Evolutionary conservation across 148 eudicot species (phyloP), one percentile per base, ranked within the genome.

Genomic region (Silene uniflora): DNA sequence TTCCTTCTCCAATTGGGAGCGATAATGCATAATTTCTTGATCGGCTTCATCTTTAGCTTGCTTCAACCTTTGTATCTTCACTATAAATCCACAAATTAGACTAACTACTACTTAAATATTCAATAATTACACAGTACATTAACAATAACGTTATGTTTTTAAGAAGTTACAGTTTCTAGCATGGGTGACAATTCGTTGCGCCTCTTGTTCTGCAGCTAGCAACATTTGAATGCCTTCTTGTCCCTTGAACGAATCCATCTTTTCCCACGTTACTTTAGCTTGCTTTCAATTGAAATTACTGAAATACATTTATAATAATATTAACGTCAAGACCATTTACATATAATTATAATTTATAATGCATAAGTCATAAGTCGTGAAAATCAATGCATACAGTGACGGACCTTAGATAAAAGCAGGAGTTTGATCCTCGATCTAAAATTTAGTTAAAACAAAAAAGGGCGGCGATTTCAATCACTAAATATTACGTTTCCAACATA

Each of bases 221-320:
- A 89, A 81, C 89, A 84, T 81, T 32, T 89, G 91, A 74, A 89
- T 88, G 61, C 91, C 89, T 72, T 88, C 87, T 80, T 87, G 93
- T 24, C 88, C 87, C 76, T 81, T 86, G 68, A 79, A 80, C 29
- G 89, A 82, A 42, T 81, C 88, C 91, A 89, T 89, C 42, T 22
- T 47, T 19, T 46, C 35, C 68, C 42, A 42, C 22, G 13, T 32
- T 7, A 0, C 1, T 49, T 49, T 49, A 49, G 55, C 55, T 14
- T 49, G 3, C 21, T 6, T 62, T 62, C 12, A 11, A 62, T 19
- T 32, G 4, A 1, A 32, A 32, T 32, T 32, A 0, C 35, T 32
- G 35, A 32, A 32, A 32, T 32, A 32, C 35, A 29, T 32, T 32
- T 32, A 32, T 32, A 32, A 32, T 32, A 32, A 32, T 32, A 32